Conservation (phyloP, 1,284 basidiomycete species). For the Paramarasmius palmivorus region DNA sequence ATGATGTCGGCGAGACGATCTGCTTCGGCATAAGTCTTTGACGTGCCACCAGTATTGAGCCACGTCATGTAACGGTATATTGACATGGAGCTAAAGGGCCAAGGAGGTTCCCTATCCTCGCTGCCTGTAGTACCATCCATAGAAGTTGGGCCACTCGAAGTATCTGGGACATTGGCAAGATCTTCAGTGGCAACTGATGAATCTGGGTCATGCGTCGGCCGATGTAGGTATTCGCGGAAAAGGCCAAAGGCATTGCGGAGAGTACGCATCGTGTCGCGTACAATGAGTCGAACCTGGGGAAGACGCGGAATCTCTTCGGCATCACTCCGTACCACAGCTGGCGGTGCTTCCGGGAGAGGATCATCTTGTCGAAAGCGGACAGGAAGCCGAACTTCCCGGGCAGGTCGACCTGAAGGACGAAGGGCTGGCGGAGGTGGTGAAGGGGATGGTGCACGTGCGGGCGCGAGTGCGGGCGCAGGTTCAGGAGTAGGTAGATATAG, state of each 20-base stretch:
- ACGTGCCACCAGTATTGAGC: constrained; percentile 16
- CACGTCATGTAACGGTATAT: constrained; percentile 23
- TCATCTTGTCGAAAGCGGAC: neutral
- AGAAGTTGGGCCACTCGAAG: neutral
- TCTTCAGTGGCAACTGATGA: constrained; percentile 19
- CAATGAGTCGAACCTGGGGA: constrained; percentile 25
- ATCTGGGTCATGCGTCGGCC: constrained; percentile 29
- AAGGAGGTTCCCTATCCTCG: constrained; percentile 10
- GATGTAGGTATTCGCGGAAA: constrained; percentile 26
- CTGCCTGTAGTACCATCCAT: neutral
- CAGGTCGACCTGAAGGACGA: too few species aligned
- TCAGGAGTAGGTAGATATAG: too few species aligned
- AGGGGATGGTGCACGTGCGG: too few species aligned
- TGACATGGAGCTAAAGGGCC: constrained; percentile 23
- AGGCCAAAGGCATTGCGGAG: constrained; percentile 26
- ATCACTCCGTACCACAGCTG: neutral
- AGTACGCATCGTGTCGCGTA: constrained; percentile 27
- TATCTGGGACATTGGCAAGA: constrained; percentile 10
- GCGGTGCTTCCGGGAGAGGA: neutral
- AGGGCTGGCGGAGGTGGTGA: too few species aligned
- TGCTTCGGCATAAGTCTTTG: constrained; percentile 19
- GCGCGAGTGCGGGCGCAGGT: too few species aligned
- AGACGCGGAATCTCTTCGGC: neutral
- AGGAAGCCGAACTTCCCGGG: too few species aligned
- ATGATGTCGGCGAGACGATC: constrained; percentile 17